phyloP scores from a whole-genome alignment of 129 eudicot species.

The Kitagawia praeruptora region DNA sequence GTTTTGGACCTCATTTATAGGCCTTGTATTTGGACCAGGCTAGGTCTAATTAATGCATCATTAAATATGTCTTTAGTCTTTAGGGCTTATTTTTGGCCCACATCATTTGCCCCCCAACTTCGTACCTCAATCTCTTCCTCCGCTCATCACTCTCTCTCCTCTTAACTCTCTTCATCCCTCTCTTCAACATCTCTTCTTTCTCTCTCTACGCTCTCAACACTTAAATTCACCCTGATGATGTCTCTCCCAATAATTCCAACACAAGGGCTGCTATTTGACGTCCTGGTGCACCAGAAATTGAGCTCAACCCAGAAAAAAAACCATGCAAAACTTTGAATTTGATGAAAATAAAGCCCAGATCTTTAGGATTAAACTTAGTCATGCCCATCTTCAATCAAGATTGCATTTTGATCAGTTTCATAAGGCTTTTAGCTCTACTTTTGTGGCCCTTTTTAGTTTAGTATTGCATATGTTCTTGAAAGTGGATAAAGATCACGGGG shows the following conservation, averaged over 20 bases:
- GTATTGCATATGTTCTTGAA: slow-evolving; percentile 40
- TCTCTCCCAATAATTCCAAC: slow-evolving; percentile 54
- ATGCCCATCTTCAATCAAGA: slow-evolving; percentile 62
- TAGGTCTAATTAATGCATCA: too few relatives aligned
- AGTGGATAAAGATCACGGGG: slow-evolving; percentile 35
- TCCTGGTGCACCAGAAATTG: slow-evolving; percentile 46
- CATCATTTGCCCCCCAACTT: too few relatives aligned
- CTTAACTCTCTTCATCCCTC: slow-evolving; percentile 53
- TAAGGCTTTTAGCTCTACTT: slow-evolving; percentile 44
- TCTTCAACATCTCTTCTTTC: slow-evolving; percentile 59
- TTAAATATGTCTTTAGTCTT: too few relatives aligned
- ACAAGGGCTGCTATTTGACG: slow-evolving; percentile 70
- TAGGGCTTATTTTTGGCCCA: too few relatives aligned
- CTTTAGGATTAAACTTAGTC: slow-evolving; percentile 68
- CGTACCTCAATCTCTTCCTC: slow-evolving; percentile 38
- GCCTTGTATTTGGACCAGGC: too few relatives aligned
- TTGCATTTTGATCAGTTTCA: slow-evolving; percentile 56
- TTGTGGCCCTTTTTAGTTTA: slow-evolving; percentile 41
- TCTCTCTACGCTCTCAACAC: slow-evolving; percentile 71
- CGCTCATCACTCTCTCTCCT: slow-evolving; percentile 49
- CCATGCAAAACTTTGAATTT: slow-evolving; percentile 57
- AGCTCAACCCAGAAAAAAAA: slow-evolving; percentile 59
- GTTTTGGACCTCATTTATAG: too few relatives aligned
- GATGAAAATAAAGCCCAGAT: slow-evolving; percentile 98
- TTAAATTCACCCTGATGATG: slow-evolving; percentile 97